These are phyloP conservation scores for Euryodendron excelsum DNA, from an alignment of 148 eudicot species.

Conservation along the genomic window DNA sequence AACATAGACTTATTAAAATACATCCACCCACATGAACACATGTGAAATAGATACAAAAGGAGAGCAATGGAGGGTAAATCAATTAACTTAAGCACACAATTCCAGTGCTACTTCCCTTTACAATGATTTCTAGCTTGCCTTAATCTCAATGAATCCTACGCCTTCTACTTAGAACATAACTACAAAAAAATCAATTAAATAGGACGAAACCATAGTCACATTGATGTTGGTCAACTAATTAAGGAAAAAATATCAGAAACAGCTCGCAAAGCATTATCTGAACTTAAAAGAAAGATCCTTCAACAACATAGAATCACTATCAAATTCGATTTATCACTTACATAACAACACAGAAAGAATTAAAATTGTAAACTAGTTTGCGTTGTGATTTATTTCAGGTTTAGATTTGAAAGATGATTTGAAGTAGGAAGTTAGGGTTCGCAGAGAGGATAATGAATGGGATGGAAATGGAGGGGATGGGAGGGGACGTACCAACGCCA, in stretches of 20 bases:
- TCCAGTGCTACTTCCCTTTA: background rate
- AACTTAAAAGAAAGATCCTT: background rate
- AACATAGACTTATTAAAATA: background rate
- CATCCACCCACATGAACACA: background rate
- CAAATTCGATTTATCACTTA: background rate
- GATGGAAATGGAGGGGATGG: background rate
- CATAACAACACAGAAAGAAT: background rate
- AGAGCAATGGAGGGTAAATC: background rate
- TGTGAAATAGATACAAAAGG: background rate
- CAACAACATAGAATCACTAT: background rate
- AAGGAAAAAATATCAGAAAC: background rate
- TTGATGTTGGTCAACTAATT: no score
- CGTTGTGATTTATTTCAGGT: background rate
- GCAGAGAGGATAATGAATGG: background rate
- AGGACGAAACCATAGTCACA: no score
- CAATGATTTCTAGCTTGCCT: background rate
- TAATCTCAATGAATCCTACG: background rate
- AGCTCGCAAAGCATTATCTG: background rate
- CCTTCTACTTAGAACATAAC: background rate
- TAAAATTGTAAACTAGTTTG: background rate
- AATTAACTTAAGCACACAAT: background rate
- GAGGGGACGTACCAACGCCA: slow-evolving; percentile 60
- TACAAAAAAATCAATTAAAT: background rate
- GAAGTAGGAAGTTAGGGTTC: slow-evolving; percentile 1
- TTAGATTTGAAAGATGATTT: background rate